These are phyloP conservation scores for Malus asiatica DNA, from an alignment of 306 rosid species.

Conservation along the genomic window DNA sequence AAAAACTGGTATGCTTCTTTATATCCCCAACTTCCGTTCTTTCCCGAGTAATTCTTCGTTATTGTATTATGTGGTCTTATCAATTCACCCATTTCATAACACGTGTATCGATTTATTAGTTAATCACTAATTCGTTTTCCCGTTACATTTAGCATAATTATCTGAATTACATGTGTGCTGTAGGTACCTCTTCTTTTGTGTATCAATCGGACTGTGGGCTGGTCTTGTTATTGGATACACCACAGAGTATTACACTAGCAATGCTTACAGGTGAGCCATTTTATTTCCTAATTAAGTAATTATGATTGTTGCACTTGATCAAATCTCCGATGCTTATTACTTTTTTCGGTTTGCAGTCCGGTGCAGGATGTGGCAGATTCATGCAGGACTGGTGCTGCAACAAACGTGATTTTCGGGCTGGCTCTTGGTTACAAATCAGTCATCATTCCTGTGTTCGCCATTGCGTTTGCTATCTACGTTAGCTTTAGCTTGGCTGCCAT, in stretches of 20 bases:
- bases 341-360: conserved; percentile 41
- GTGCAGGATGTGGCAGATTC: conserved; percentile 82
- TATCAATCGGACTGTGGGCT: conserved; percentile 64
- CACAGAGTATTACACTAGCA: conserved; percentile 66
- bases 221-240: conserved; percentile 72
- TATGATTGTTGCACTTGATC: not conserved
- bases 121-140: not conserved
- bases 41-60: not conserved
- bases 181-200: conserved; percentile 76
- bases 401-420: conserved; percentile 63
- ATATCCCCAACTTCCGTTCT: not conserved
- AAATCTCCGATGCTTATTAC: conserved; percentile 8
- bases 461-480: conserved; percentile 57
- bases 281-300: not conserved
- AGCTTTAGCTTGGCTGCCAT: conserved; percentile 74
- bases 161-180: conserved; percentile 8
- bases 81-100: not conserved
- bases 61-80: too few species aligned
- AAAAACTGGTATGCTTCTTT: conserved; percentile 49
- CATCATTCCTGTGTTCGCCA: conserved; percentile 58
- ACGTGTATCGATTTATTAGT: not conserved
- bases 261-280: conserved; percentile 53
- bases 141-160: not conserved
- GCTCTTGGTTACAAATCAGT: conserved; percentile 68
- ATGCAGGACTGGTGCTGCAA: conserved; percentile 67